A percentile compares a stretch with the other conserved stretches of the same genome.
phyloP scores from a whole-genome alignment of 2,329 filamentous ascomycete genomes.

The Cercospora beticola region DNA sequence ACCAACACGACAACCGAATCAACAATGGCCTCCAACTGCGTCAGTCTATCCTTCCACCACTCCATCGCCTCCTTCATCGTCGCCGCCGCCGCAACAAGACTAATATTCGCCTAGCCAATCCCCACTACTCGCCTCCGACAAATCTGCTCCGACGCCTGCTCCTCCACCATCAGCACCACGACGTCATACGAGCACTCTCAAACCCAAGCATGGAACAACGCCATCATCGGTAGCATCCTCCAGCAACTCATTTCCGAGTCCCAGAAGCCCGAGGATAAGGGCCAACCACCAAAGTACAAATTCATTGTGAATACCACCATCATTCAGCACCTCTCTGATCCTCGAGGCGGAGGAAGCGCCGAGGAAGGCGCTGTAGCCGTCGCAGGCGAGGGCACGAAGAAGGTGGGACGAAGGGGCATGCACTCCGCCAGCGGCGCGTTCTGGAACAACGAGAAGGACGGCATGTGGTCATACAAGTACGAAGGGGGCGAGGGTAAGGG shows the following conservation, averaged over 20 bases:
- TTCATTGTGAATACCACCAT: conserved; percentile 98
- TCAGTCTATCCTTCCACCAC: conserved; percentile 14
- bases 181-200: conserved; percentile 84
- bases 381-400: conserved; percentile 62
- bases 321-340: conserved; percentile 83
- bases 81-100: background rate
- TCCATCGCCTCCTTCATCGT: conserved; percentile 3
- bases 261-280: conserved; percentile 28
- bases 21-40: conserved; percentile 21
- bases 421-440: conserved; percentile 81
- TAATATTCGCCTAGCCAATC: conserved; percentile 63
- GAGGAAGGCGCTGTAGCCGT: conserved; percentile 15
- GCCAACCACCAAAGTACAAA: conserved; percentile 69
- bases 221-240: conserved; percentile 83
- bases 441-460: conserved; percentile 89
- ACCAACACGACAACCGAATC: background rate
- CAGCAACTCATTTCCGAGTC: conserved; percentile 71
- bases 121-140: conserved; percentile 75
- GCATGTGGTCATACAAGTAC: conserved; percentile 87
- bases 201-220: conserved; percentile 84
- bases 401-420: conserved; percentile 82
- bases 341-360: conserved; percentile 57
- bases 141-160: conserved; percentile 84
- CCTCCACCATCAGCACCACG: conserved; percentile 68
- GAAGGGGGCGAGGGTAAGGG: conserved; percentile 57